These are phyloP conservation scores for Gloeopeniophorella convolvens DNA, from an alignment of 768 basidiomycete species.

Conservation along the genomic window DNA sequence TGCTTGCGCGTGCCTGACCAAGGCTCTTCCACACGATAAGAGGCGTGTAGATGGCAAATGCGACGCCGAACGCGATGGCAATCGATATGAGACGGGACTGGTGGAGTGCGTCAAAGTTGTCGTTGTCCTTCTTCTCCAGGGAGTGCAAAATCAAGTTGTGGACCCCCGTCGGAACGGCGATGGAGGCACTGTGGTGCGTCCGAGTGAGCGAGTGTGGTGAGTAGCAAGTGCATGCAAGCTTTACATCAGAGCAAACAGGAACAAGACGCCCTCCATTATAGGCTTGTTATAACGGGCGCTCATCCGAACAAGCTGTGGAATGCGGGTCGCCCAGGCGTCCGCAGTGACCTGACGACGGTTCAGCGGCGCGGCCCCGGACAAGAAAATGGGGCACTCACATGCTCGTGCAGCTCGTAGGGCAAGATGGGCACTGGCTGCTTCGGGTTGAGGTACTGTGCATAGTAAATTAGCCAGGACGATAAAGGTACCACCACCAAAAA, in stretches of 20 bases:
- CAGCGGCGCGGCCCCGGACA: not conserved
- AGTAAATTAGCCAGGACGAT: not conserved
- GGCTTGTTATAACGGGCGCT: conserved; percentile 39
- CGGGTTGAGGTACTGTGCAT: conserved; percentile 1
- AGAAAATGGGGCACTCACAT: not conserved
- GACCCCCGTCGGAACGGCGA: conserved; percentile 35
- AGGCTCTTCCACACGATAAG: conserved; percentile 40
- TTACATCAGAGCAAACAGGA: conserved; percentile 35
- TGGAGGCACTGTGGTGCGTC: conserved; percentile 27
- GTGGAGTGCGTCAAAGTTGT: conserved; percentile 16
- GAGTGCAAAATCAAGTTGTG: conserved; percentile 31
- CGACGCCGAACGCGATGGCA: conserved; percentile 32
- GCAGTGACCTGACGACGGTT: conserved; percentile 31
- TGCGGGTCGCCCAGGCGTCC: conserved; percentile 39
- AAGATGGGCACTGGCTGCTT: conserved; percentile 1
- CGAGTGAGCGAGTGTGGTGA: too few relatives aligned
- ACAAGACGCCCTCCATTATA: conserved; percentile 39
- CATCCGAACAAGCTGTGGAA: conserved; percentile 32
- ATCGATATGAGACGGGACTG: conserved; percentile 34
- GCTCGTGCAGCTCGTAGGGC: conserved; percentile 9
- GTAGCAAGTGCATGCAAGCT: conserved; percentile 19
- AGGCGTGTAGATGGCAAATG: conserved; percentile 36
- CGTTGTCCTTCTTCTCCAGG: conserved; percentile 17
- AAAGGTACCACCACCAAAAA: not conserved
- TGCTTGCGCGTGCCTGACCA: conserved; percentile 34